These are phyloP conservation scores for Clonostachys byssicola DNA, from an alignment of 2,329 filamentous ascomycete genomes.

Conservation along the genomic window DNA sequence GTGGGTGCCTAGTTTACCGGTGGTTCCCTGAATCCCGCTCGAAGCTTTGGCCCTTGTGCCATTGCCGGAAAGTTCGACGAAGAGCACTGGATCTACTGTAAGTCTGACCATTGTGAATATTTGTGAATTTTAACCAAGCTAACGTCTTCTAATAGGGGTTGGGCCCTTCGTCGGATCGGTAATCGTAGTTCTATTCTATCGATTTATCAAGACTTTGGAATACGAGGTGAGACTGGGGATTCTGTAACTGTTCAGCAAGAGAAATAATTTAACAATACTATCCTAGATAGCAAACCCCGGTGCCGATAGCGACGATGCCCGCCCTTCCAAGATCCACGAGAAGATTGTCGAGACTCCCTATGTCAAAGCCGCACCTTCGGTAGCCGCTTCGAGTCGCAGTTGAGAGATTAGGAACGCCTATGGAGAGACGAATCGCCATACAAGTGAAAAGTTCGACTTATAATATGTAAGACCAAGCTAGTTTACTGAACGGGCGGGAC, in stretches of 20 bases:
- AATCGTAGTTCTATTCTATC: conserved; percentile 27
- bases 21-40: conserved; percentile 40
- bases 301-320: conserved; percentile 34
- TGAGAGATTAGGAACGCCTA: no score
- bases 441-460: no score
- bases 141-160: conserved; percentile 14
- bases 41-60: conserved; percentile 40
- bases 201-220: conserved; percentile 32
- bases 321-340: conserved; percentile 36
- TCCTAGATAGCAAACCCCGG: conserved; percentile 38
- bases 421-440: no score
- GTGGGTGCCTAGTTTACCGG: conserved; percentile 44
- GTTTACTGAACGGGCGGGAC: no score
- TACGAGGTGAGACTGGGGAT: conserved; percentile 19
- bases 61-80: conserved; percentile 30
- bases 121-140: background rate
- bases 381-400: no score
- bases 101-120: background rate
- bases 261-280: background rate
- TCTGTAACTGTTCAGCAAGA: background rate
- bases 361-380: no score
- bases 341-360: conserved; percentile 17
- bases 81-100: conserved; percentile 44
- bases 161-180: conserved; percentile 24
- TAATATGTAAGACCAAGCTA: no score